Conservation (phyloP, 257 asterid species). For the Scutellaria barbata region DNA sequence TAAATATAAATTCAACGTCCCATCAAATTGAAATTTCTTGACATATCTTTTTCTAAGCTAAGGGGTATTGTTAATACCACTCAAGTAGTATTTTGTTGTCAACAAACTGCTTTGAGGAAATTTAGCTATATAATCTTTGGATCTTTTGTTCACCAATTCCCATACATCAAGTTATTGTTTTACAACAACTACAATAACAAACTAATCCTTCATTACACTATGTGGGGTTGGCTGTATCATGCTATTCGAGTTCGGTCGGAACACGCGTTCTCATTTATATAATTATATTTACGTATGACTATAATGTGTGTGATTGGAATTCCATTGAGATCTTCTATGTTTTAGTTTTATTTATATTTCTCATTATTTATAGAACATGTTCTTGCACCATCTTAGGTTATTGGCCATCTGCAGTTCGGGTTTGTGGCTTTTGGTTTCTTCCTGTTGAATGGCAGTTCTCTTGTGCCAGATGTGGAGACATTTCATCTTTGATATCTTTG, state of each 20-base stretch:
- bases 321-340: slow-evolving; percentile 2
- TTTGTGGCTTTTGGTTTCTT: slow-evolving; percentile 94
- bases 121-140: not conserved
- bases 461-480: slow-evolving; percentile 71
- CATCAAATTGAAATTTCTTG: not conserved
- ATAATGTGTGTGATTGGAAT: not conserved
- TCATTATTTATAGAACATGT: slow-evolving; percentile 13
- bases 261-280: too few relatives aligned
- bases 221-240: too few relatives aligned
- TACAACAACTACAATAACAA: too few relatives aligned
- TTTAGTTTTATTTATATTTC: not conserved
- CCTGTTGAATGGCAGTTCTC: slow-evolving; percentile 93
- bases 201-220: too few relatives aligned
- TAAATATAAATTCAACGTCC: not conserved
- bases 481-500: slow-evolving; percentile 46
- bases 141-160: not conserved
- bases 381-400: slow-evolving; percentile 56
- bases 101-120: not conserved
- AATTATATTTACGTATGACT: too few relatives aligned
- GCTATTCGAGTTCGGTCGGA: too few relatives aligned
- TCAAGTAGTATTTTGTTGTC: too few relatives aligned
- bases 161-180: not conserved
- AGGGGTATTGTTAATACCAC: too few relatives aligned
- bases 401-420: slow-evolving; percentile 88
- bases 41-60: not conserved